phyloP scores from a whole-genome alignment of 345 rosid species.

The Eucalyptus curtisii region DNA sequence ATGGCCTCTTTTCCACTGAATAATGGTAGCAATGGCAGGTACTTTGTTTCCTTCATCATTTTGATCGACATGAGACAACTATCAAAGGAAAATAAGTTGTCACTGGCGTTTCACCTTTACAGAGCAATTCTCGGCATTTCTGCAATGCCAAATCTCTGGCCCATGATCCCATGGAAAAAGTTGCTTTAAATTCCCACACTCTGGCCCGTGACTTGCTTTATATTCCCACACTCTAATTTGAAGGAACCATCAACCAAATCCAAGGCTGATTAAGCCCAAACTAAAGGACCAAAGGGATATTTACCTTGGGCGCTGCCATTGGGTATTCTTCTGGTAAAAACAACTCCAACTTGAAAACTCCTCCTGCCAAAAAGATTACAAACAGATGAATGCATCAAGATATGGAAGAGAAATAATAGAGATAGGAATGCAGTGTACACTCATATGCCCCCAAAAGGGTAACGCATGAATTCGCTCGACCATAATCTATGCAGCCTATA shows the following conservation, averaged over 20 bases:
- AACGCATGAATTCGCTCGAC: not conserved
- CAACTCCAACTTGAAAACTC: conserved; percentile 97
- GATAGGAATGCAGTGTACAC: not conserved
- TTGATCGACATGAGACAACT: not conserved
- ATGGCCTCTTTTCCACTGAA: not conserved
- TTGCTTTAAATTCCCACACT: not conserved
- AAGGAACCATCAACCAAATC: not conserved
- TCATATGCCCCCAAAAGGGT: not conserved
- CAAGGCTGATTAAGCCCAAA: not conserved
- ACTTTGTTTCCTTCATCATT: not conserved
- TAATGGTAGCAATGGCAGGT: not conserved
- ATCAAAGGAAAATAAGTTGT: not conserved
- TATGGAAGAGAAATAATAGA: not conserved
- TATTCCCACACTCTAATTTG: not conserved
- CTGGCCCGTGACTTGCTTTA: not conserved
- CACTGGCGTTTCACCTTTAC: not conserved
- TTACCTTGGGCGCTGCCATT: conserved; percentile 99
- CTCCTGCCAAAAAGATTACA: conserved; percentile 39
- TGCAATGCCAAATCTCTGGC: not conserved
- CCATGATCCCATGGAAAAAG: not conserved
- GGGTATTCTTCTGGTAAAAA: conserved; percentile 99
- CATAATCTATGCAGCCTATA: not conserved
- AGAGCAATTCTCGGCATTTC: not conserved
- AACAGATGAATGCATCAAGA: not conserved
- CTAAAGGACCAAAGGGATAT: not conserved